Base-by-base conservation (phyloP, 805 yeast genomes). In the Lipomyces orientalis region DNA sequence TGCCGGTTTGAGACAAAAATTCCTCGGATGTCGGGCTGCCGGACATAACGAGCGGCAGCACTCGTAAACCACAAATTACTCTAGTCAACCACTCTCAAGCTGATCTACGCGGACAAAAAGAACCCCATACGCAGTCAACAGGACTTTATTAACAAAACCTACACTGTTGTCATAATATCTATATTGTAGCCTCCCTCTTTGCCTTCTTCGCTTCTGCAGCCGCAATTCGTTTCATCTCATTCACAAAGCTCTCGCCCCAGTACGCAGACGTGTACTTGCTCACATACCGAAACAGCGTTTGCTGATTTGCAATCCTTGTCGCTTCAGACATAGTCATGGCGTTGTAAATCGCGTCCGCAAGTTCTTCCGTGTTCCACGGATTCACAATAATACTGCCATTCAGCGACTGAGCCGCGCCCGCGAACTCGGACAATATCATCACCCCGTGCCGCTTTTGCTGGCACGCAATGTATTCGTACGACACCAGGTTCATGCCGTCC, bases 361-460 rank as follows among this genome's bases (percentile, higher is more conserved):
- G 79, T 73, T 95, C 99, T 73, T 95, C 99, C 29, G 93, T 94
- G 77, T 94, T 95, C 99, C 99, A 95, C 2, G 99, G 99, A 76
- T 95, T 95, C 25, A 95, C 97, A 67, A 95, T 87, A 14, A 94
- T 78, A 1, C 97, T 93, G 31, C 99, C 99, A 76, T 95, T 94
- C 71, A 95, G 82, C 0, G 97, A 90, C 80, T 95, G 99, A 0
- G 99, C 98, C n/a, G 99, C 99, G 60, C 99, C 99, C 0, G 99
- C 95, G 80, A 95, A 95, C 80, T 95, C 99, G 54, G 97, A 89
- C 70, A 95, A 79, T 60, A 95, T 90, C 73, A 95, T 83, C 2
- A 93, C 87, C 8, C 99, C 99, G 70, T 92, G 88, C 69, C 87
- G 87, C 58, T 88, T 88, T 70, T 88, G 85, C 79, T 95, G 99